Conservation (phyloP, 148 eudicot genomes). For the Camellia japonica region DNA sequence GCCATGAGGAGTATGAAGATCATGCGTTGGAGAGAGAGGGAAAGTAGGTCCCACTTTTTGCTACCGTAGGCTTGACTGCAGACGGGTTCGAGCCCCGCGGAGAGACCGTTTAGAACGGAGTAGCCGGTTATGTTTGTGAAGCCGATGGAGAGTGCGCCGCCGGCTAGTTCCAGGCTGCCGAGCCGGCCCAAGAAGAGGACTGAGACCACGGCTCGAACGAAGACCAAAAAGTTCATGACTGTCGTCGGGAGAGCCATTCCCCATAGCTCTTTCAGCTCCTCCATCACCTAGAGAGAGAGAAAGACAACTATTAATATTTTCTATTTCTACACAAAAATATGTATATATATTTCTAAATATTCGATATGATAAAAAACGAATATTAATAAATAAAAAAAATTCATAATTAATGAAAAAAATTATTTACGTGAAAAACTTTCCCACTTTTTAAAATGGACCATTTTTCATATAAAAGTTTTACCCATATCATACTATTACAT, state of each 20-base stretch:
- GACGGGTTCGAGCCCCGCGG: constrained; percentile 85
- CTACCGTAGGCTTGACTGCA: constrained; percentile 79
- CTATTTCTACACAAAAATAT: too few relatives aligned
- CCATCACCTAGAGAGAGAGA: constrained; percentile 41
- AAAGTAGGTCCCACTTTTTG: constrained; percentile 59
- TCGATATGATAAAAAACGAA: too few relatives aligned
- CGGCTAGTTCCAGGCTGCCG: constrained; percentile 83
- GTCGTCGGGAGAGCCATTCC: constrained; percentile 82
- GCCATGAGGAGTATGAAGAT: constrained; percentile 66
- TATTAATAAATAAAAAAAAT: too few relatives aligned
- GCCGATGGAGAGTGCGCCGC: constrained; percentile 89
- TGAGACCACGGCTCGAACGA: constrained; percentile 66
- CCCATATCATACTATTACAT: too few relatives aligned
- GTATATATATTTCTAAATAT: background rate
- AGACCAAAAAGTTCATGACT: constrained; percentile 78
- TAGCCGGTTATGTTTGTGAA: constrained; percentile 96
- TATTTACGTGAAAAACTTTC: too few relatives aligned
- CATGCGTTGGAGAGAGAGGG: constrained; percentile 68
- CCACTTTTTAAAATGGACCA: too few relatives aligned
- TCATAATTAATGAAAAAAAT: too few relatives aligned
- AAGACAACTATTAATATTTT: too few relatives aligned
- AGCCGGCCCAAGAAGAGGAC: constrained; percentile 81
- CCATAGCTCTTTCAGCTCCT: constrained; percentile 82
- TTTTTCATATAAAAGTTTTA: too few relatives aligned
- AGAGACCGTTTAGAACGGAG: constrained; percentile 80